phyloP scores from a whole-genome alignment of 1,284 basidiomycete genomes.

The Ustilago tritici region DNA sequence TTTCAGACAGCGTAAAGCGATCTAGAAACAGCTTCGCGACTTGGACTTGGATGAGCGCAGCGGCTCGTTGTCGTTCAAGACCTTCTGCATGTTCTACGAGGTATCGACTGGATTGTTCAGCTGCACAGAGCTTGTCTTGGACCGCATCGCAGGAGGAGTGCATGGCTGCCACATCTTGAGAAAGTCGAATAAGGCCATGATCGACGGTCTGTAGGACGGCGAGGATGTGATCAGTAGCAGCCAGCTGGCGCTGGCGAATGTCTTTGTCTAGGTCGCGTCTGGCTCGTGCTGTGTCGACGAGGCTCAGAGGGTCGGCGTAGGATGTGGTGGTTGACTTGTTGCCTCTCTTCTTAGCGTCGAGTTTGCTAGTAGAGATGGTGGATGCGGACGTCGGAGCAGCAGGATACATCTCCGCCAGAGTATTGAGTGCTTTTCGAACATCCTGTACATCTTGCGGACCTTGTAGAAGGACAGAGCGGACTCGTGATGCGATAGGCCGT shows the following conservation, averaged over 20 bases:
- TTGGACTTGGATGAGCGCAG: constrained; percentile 71
- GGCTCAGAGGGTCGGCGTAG: neutral
- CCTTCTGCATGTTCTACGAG: constrained; percentile 52
- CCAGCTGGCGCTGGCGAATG: constrained; percentile 82
- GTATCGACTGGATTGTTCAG: constrained; percentile 38
- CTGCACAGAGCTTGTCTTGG: constrained; percentile 25
- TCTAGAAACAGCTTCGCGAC: constrained; percentile 84
- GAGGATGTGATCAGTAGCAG: constrained; percentile 83
- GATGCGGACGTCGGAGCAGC: neutral
- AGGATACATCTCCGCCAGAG: constrained; percentile 41
- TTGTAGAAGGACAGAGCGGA: constrained; percentile 36
- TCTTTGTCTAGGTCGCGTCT: constrained; percentile 84
- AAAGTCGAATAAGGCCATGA: constrained; percentile 72
- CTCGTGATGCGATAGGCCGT: constrained; percentile 33
- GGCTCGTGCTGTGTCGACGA: constrained; percentile 73
- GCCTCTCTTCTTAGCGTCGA: neutral
- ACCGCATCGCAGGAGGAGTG: constrained; percentile 40
- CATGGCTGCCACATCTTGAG: constrained; percentile 35
- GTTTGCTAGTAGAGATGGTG: neutral
- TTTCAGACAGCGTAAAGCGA: constrained; percentile 83
- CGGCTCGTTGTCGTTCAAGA: constrained; percentile 31
- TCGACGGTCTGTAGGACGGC: constrained; percentile 86
- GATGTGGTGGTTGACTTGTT: neutral
- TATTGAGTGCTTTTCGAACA: constrained; percentile 30
- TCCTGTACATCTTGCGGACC: constrained; percentile 20